Base-by-base conservation (phyloP, 176 grass and related monocot genomes). In the Oryza officinalis region DNA sequence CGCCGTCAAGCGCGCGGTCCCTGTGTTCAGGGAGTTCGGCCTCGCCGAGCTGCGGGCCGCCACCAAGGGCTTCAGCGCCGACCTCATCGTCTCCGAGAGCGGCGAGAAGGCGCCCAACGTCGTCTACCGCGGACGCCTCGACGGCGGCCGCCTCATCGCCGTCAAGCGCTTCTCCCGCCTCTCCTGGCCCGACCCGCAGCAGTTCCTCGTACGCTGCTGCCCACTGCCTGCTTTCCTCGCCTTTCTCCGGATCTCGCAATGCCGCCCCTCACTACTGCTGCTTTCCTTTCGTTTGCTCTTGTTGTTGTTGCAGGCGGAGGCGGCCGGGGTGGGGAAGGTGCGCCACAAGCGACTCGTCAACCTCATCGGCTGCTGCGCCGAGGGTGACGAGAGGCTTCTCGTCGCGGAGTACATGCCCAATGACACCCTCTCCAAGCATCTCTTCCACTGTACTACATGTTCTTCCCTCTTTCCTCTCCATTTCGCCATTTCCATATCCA, bases 31-130 rank as follows among this genome's bases (percentile, higher is more conserved):
- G 91, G 96, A 99, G 89, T 99, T 94, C 44, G 91, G 49, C 27
- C 87, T 99, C 13, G 93, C 84, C 20, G 96, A 96, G 89, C 87
- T 99, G 66, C 81, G 93, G 26, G 91, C 93, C 38, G 96, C 96
- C 69, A 99, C 96, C 44, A 96, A 99, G 87, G 93, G 96, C 3
- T 99, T 99, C 87, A 96, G 93, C 74, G 83, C 93, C 80, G 93
- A 94, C 66, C 84, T 94, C 91, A 96, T 99, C 80, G 93, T 99
- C 54, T 99, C 96, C 28, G 96, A 96, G 87, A 99, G 96, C 76
- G 96, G 96, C 67, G 96, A 99, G 93, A 99, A 99, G 96, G 96
- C 93, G 14, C 96, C 96, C 54, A 99, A 99, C 80, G 91, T 92
- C 63, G 96, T 99, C 74, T 99, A 99, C 96, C 89, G 89, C 38